Conservation (phyloP, 2,329 filamentous ascomycete genomes). For the Plectosphaerella cucumerina region DNA sequence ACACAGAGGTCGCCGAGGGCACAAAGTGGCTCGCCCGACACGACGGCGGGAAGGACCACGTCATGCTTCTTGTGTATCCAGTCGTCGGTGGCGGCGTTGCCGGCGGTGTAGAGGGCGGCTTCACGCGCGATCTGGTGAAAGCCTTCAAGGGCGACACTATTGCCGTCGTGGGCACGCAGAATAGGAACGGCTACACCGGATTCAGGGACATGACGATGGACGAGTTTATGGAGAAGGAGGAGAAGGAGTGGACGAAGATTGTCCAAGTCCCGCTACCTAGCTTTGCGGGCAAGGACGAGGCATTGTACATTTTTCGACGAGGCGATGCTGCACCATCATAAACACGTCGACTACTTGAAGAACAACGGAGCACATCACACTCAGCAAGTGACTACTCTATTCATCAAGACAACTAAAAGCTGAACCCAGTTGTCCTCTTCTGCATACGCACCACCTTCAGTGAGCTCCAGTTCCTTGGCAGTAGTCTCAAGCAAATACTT, state of each 20-base stretch:
- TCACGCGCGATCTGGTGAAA: conserved; percentile 58
- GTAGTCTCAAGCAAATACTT: no score
- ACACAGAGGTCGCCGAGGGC: conserved; percentile 62
- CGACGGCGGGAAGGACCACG: conserved; percentile 45
- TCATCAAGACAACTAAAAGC: neutral
- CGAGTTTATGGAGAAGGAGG: conserved; percentile 59
- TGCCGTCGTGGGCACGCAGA: conserved; percentile 72
- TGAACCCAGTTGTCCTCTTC: no score
- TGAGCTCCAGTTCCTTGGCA: no score
- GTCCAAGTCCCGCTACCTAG: conserved; percentile 66
- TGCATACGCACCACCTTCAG: no score
- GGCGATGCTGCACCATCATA: conserved; percentile 29
- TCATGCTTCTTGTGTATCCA: conserved; percentile 70
- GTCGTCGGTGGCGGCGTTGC: conserved; percentile 62
- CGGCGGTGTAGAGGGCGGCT: conserved; percentile 58
- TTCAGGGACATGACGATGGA: conserved; percentile 62
- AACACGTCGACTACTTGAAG: neutral
- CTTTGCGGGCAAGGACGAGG: conserved; percentile 75
- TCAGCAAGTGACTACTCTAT: neutral
- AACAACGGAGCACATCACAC: neutral
- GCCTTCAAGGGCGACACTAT: conserved; percentile 61
- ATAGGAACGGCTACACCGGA: conserved; percentile 68
- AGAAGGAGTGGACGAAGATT: conserved; percentile 53
- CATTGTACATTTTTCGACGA: conserved; percentile 61
- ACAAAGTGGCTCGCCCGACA: conserved; percentile 50